These are phyloP conservation scores for Ceriops decandra DNA, from an alignment of 345 rosid species.

Conservation along the genomic window DNA sequence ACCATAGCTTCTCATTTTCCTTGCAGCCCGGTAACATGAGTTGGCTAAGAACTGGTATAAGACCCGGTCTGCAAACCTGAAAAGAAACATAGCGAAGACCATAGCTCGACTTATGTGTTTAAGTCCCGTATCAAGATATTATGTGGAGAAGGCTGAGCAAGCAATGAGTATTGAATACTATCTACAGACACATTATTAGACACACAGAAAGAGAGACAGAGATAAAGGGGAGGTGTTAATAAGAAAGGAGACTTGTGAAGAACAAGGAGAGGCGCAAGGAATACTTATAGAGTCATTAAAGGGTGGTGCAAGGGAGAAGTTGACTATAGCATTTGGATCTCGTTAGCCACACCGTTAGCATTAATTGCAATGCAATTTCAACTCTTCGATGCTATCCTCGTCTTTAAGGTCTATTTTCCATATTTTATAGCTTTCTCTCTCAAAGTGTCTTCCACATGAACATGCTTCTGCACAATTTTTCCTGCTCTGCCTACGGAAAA, in stretches of 20 bases:
- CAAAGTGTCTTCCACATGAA: not conserved
- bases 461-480: slow-evolving; percentile 3
- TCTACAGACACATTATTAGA: not conserved
- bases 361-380: slow-evolving; percentile 22
- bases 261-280: slow-evolving; percentile 19
- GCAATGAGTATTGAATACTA: no score
- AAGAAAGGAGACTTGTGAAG: slow-evolving; percentile 2
- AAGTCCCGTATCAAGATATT: not conserved
- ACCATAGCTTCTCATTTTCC: slow-evolving; percentile 55
- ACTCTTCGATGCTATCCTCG: not conserved
- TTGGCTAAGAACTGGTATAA: slow-evolving; percentile 53
- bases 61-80: slow-evolving; percentile 59
- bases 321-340: slow-evolving; percentile 24
- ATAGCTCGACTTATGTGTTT: slow-evolving; percentile 24
- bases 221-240: not conserved
- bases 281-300: slow-evolving; percentile 35
- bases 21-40: slow-evolving; percentile 61
- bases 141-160: not conserved
- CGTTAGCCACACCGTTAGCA: slow-evolving; percentile 41
- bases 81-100: slow-evolving; percentile 50
- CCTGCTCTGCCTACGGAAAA: not conserved
- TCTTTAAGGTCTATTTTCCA: not conserved
- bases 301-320: slow-evolving; percentile 6
- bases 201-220: not conserved
- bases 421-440: not conserved